A percentile compares a stretch with the other conserved stretches of the same genome.
Conservation (phyloP, 768 basidiomycete genomes). For the Dendrothele bispora region DNA sequence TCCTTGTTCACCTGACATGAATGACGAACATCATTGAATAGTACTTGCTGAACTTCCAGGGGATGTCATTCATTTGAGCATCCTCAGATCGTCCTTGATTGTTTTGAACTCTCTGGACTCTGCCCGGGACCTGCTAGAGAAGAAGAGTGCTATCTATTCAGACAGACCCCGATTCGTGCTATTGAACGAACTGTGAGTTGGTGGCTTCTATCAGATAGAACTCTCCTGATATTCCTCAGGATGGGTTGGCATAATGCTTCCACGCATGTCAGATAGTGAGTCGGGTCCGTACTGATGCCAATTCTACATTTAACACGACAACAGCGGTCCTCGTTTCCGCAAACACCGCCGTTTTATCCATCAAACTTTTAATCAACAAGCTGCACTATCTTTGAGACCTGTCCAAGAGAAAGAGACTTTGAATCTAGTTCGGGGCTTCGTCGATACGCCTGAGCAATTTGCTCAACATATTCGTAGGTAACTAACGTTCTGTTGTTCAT, state of each 20-base stretch:
- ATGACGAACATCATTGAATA: not conserved
- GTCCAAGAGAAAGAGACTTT: conserved; percentile 43
- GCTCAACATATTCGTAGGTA: conserved; percentile 45
- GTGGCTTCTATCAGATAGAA: not conserved
- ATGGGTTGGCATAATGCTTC: conserved; percentile 52
- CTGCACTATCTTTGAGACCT: conserved; percentile 36
- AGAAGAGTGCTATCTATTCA: conserved; percentile 54
- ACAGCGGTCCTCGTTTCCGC: conserved; percentile 49
- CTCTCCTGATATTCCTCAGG: conserved; percentile 22
- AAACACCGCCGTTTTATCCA: conserved; percentile 54
- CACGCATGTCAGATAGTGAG: conserved; percentile 49
- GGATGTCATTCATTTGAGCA: conserved; percentile 38
- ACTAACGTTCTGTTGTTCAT: not conserved
- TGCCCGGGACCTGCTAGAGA: conserved; percentile 50
- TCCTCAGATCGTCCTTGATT: conserved; percentile 48
- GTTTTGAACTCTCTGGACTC: conserved; percentile 48
- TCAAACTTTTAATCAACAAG: conserved; percentile 46
- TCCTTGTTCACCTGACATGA: not conserved
- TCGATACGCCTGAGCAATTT: conserved; percentile 36
- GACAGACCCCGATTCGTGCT: conserved; percentile 50
- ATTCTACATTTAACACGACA: not conserved
- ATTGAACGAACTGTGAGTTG: conserved; percentile 45
- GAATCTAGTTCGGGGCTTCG: conserved; percentile 40
- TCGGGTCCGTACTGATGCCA: conserved; percentile 3
- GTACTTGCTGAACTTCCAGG: conserved; percentile 25